These are phyloP conservation scores for Trypanosomatidae sp. DNA, from an alignment of 208 protist species.

Conservation along the genomic window DNA sequence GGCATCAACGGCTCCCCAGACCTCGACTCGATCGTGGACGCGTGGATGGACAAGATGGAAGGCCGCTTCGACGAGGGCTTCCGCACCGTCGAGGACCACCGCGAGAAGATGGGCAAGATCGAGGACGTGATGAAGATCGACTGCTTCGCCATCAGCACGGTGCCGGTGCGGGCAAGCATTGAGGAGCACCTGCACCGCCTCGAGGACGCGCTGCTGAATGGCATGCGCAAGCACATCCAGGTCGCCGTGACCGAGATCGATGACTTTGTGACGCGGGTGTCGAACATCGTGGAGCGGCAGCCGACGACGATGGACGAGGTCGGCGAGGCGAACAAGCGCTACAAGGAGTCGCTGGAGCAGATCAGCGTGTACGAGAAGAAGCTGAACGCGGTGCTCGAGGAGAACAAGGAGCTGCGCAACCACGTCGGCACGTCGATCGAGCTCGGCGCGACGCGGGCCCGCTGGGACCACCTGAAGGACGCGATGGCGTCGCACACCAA, in stretches of 20 bases:
- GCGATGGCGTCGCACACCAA: constrained; percentile 90
- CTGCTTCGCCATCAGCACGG: constrained; percentile 93
- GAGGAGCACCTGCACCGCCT: constrained; percentile 93
- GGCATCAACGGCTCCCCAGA: constrained; percentile 85
- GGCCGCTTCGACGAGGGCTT: too few species aligned
- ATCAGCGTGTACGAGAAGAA: constrained; percentile 68
- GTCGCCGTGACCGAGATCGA: constrained; percentile 73
- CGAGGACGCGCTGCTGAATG: constrained; percentile 87
- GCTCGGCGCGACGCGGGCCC: constrained; percentile 63
- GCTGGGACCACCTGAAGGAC: constrained; percentile 93
- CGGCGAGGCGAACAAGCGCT: constrained; percentile 79
- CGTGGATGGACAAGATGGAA: too few species aligned
- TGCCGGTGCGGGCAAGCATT: constrained; percentile 91
- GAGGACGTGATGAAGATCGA: constrained; percentile 91
- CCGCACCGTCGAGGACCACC: constrained; percentile 85
- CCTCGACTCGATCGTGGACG: constrained; percentile 88
- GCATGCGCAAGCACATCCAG: constrained; percentile 80
- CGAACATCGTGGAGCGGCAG: constrained; percentile 87
- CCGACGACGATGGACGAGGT: constrained; percentile 95
- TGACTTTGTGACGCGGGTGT: constrained; percentile 84
- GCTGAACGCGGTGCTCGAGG: constrained; percentile 70
- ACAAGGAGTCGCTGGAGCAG: constrained; percentile 59
- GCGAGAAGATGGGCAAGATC: constrained; percentile 83
- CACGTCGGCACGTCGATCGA: constrained; percentile 83
- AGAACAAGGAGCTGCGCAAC: constrained; percentile 86